A percentile compares a stretch with the other conserved stretches of the same genome.
Evolutionary conservation across 2,329 filamentous ascomycete species (phyloP).

Genomic region (Chaetomium olivaceum): DNA sequence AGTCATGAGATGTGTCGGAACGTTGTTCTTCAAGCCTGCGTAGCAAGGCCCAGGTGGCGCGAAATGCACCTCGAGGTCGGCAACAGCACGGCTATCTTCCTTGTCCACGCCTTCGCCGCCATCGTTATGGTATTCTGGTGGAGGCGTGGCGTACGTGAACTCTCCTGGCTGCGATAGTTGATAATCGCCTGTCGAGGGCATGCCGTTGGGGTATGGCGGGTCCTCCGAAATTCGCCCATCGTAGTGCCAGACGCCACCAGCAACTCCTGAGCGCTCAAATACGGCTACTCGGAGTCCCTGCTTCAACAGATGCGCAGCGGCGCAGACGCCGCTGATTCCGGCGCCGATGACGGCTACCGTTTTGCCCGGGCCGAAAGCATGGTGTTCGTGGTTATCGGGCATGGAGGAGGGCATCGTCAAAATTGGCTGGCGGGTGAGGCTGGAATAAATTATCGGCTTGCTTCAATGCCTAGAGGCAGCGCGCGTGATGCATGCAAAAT

Average conservation of each 20-base stretch:
- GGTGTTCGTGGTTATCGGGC: constrained; percentile 40
- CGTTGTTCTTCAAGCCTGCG: constrained; percentile 68
- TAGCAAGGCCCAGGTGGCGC: constrained; percentile 51
- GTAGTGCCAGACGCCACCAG: constrained; percentile 45
- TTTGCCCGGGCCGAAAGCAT: constrained; percentile 37
- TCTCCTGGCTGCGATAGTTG: constrained; percentile 27
- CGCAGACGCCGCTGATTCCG: constrained; percentile 44
- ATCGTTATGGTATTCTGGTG: constrained; percentile 18
- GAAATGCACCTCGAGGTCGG: constrained; percentile 42
- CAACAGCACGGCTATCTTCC: neutral
- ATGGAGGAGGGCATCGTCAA: neutral
- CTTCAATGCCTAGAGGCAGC: neutral
- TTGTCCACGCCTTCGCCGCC: neutral
- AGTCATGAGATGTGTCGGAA: constrained; percentile 60
- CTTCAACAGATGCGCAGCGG: constrained; percentile 42
- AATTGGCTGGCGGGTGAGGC: neutral
- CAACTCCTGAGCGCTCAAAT: constrained; percentile 40
- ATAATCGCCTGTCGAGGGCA: constrained; percentile 36
- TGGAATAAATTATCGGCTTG: neutral
- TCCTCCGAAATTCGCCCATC: constrained; percentile 37
- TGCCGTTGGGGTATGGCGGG: constrained; percentile 39
- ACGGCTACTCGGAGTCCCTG: constrained; percentile 42
- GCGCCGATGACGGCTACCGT: constrained; percentile 44
- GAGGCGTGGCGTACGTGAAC: constrained; percentile 27
- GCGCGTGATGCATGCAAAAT: neutral